These are phyloP conservation scores for Crucibulum laeve DNA, from an alignment of 768 basidiomycete species.

Conservation along the genomic window DNA sequence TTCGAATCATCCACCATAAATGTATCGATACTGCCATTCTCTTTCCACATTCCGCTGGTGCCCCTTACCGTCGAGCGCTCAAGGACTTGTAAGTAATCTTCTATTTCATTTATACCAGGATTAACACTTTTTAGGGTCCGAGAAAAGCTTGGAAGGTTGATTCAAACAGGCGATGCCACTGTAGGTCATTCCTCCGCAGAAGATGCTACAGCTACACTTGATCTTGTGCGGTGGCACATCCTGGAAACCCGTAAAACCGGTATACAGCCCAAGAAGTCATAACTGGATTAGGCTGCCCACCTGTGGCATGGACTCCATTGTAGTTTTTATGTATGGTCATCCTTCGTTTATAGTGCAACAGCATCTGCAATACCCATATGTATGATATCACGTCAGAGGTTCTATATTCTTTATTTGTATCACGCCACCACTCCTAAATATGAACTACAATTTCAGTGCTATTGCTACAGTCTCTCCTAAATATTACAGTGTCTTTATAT, in stretches of 20 bases:
- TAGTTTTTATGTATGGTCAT: too few relatives aligned
- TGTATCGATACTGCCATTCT: slow-evolving; percentile 86
- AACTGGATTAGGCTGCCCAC: too few relatives aligned
- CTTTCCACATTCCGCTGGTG: slow-evolving; percentile 72
- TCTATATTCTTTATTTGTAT: too few relatives aligned
- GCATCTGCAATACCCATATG: too few relatives aligned
- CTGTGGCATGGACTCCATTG: too few relatives aligned
- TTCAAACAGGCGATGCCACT: slow-evolving; percentile 74
- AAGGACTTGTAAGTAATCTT: slow-evolving; percentile 61
- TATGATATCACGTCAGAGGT: too few relatives aligned
- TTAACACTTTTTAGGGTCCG: slow-evolving; percentile 51
- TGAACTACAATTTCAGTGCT: too few relatives aligned
- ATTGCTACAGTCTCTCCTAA: neutral
- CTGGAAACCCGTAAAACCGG: slow-evolving; percentile 53
- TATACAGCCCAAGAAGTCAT: neutral
- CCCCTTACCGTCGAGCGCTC: slow-evolving; percentile 79
- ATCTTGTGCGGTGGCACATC: slow-evolving; percentile 83
- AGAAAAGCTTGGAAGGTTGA: slow-evolving; percentile 74
- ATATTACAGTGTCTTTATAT: too few relatives aligned
- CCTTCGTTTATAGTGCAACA: too few relatives aligned
- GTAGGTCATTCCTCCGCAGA: slow-evolving; percentile 88
- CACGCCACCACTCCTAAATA: too few relatives aligned
- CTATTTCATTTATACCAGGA: slow-evolving; percentile 10
- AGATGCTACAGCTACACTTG: slow-evolving; percentile 84
- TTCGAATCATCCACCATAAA: slow-evolving; percentile 80